Percentiles rank a stretch among this genome's conserved stretches.
phyloP scores from a whole-genome alignment of 2,329 filamentous ascomycete species.

The Pseudogymnoascus sp. region DNA sequence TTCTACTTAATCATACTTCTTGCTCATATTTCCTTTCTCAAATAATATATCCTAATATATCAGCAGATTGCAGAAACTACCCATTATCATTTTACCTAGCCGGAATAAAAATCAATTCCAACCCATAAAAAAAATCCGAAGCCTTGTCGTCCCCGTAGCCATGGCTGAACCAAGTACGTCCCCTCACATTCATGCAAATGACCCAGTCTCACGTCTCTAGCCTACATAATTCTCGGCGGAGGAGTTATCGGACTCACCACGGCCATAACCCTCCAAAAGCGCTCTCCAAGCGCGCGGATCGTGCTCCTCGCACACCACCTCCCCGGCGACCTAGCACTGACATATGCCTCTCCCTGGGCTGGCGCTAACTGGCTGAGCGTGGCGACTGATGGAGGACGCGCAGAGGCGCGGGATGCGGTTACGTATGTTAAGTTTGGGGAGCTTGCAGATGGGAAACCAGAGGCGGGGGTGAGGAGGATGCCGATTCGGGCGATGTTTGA shows the following conservation, averaged over 20 bases:
- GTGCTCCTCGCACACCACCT: constrained; percentile 36
- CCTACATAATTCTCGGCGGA: constrained; percentile 21
- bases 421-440: constrained; percentile 15
- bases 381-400: constrained; percentile 7
- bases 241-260: constrained; percentile 36
- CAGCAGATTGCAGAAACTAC: not conserved
- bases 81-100: not conserved
- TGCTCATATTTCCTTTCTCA: not conserved
- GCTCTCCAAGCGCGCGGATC: constrained; percentile 28
- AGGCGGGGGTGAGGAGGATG: constrained; percentile 16
- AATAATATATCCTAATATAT: not conserved
- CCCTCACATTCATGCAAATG: not conserved
- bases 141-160: not conserved
- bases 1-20: not conserved
- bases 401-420: constrained; percentile 12
- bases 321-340: constrained; percentile 32
- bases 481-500: constrained; percentile 11
- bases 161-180: not conserved
- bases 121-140: not conserved
- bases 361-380: constrained; percentile 13
- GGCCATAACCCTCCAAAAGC: constrained; percentile 30
- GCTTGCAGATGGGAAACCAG: constrained; percentile 18
- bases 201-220: not conserved
- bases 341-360: constrained; percentile 37
- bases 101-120: not conserved